A percentile compares a stretch with the other conserved stretches of the same genome.
Conservation (phyloP, 257 asterid species). For the Nicotiana knightiana region DNA sequence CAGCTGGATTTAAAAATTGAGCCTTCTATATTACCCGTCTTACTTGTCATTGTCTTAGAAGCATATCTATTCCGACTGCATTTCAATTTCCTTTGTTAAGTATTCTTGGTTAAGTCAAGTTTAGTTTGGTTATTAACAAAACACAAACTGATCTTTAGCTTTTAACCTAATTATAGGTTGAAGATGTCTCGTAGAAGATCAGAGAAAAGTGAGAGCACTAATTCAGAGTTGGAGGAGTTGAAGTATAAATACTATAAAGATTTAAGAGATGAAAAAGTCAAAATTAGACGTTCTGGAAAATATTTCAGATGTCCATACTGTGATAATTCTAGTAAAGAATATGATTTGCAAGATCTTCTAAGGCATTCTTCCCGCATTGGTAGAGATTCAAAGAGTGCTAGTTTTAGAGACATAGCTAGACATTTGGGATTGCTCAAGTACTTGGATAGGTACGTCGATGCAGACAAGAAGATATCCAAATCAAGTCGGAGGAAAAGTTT, state of each 20-base stretch:
- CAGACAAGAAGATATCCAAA: constrained; percentile 13
- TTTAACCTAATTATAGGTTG: constrained; percentile 16
- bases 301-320: constrained; percentile 63
- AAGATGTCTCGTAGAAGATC: constrained; percentile 52
- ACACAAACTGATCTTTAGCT: not conserved
- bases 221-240: constrained; percentile 43
- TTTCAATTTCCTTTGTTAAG: not conserved
- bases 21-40: not conserved
- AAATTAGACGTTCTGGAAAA: constrained; percentile 39
- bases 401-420: constrained; percentile 50
- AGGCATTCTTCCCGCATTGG: constrained; percentile 65
- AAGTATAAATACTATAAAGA: constrained; percentile 42
- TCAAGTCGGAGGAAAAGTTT: constrained; percentile 25
- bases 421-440: constrained; percentile 63
- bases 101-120: not conserved
- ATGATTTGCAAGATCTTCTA: constrained; percentile 45
- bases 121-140: not conserved
- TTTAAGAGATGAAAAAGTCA: constrained; percentile 45
- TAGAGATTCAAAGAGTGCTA: constrained; percentile 57
- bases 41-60: not conserved
- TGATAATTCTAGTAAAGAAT: constrained; percentile 35
- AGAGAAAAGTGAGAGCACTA: constrained; percentile 17
- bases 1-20: not conserved
- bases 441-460: constrained; percentile 44
- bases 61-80: not conserved